These are phyloP conservation scores for Rhodotorula sp. DNA, from an alignment of 1,284 basidiomycete genomes.

Conservation along the genomic window DNA sequence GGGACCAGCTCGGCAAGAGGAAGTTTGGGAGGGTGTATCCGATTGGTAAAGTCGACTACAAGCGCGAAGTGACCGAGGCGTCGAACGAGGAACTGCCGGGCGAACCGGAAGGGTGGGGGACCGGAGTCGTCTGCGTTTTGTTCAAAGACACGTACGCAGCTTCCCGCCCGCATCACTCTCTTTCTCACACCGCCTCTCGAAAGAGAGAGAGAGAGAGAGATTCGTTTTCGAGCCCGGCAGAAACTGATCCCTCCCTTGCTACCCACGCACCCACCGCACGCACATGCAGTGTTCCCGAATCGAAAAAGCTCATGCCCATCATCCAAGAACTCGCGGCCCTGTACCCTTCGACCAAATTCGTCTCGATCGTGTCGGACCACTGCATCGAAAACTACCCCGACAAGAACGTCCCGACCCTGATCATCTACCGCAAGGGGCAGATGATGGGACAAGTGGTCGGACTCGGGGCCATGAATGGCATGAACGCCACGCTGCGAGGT, in stretches of 20 bases:
- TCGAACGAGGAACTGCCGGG: slow-evolving; percentile 69
- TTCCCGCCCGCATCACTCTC: not conserved
- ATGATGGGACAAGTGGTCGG: slow-evolving; percentile 81
- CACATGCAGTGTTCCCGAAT: slow-evolving; percentile 65
- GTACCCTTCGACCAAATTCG: slow-evolving; percentile 90
- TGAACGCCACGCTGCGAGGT: slow-evolving; percentile 80
- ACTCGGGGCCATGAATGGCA: slow-evolving; percentile 61
- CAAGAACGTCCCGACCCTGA: slow-evolving; percentile 82
- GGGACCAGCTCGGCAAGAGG: slow-evolving; percentile 61
- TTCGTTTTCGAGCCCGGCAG: not conserved
- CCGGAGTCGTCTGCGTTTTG: slow-evolving; percentile 80
- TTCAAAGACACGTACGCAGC: slow-evolving; percentile 77
- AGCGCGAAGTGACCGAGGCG: slow-evolving; percentile 88
- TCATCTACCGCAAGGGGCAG: slow-evolving; percentile 88
- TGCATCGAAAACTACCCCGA: slow-evolving; percentile 97
- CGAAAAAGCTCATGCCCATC: slow-evolving; percentile 71
- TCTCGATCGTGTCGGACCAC: slow-evolving; percentile 90
- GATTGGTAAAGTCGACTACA: slow-evolving; percentile 90
- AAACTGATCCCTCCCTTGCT: not conserved
- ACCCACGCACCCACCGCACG: not conserved
- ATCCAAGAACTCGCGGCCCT: slow-evolving; percentile 70
- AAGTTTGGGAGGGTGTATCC: slow-evolving; percentile 82
- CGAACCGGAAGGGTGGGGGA: slow-evolving; percentile 65
- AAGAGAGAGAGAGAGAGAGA: no score
- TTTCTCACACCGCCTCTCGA: not conserved